Percentiles rank a stretch among this genome's conserved stretches.
phyloP scores from a whole-genome alignment of 139 green algal species.

The Chlorella sp. region DNA sequence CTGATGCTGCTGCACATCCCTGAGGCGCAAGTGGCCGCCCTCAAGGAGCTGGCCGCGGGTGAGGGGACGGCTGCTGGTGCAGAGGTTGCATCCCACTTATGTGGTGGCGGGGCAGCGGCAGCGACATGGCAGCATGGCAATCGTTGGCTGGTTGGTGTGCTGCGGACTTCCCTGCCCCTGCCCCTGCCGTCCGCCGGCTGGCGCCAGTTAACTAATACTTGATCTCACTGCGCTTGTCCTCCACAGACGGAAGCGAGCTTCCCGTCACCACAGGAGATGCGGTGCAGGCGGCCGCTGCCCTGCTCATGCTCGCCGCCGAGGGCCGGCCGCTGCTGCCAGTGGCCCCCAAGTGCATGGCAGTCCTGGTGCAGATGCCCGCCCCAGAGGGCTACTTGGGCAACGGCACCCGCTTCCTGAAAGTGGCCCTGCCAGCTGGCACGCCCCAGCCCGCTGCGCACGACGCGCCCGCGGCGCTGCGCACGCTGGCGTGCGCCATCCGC shows the following conservation, averaged over 20 bases:
- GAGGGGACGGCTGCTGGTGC: too few species aligned
- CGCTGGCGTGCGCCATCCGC: conserved; percentile 6
- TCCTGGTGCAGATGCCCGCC: conserved; percentile 9
- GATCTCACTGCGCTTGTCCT: not conserved
- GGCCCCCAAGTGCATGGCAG: not conserved
- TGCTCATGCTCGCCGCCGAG: conserved; percentile 9
- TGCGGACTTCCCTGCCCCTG: too few species aligned
- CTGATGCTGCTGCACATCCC: too few species aligned
- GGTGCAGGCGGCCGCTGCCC: conserved; percentile 5
- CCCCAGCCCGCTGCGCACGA: not conserved
- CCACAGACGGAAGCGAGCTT: not conserved
- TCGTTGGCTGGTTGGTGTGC: too few species aligned
- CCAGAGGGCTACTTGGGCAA: conserved; percentile 20
- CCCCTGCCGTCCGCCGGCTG: too few species aligned
- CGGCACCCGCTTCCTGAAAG: not conserved
- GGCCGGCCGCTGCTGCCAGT: conserved; percentile 19
- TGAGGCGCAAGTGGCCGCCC: too few species aligned
- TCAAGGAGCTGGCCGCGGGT: too few species aligned
- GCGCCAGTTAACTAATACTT: too few species aligned
- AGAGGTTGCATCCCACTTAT: too few species aligned
- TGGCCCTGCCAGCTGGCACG: not conserved
- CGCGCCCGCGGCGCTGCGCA: not conserved
- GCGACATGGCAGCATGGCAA: too few species aligned
- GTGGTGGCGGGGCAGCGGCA: too few species aligned
- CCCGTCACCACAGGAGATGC: conserved; percentile 10